Base-by-base conservation (phyloP, 2,329 filamentous ascomycete genomes). In the Arachnopeziza araneosa region DNA sequence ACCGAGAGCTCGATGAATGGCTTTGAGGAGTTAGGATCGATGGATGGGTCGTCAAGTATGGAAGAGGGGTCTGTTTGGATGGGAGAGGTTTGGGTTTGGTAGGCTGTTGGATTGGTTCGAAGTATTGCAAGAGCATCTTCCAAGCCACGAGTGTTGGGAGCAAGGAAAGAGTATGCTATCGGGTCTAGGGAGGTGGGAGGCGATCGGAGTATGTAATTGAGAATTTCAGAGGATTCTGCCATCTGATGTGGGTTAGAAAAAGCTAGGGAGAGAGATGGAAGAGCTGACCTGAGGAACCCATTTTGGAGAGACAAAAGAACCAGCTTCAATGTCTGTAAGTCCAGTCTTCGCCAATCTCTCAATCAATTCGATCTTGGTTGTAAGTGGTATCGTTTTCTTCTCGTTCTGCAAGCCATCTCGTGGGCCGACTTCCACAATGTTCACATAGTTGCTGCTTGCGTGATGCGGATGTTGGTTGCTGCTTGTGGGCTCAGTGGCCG, bases 381-480 rank as follows among this genome's bases (percentile, higher is more conserved):
- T 78, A 12, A 90, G 77, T 0, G 89, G 79, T 64, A 96, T 88
- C 26, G 79, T 79, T 64, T 79, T 83, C 75, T 89, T 89, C 77
- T 95, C 89, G 71, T 95, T 96, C 72, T 96, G 91, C 57, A 96
- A 76, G n/a, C 91, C 91, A 77, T 96, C 91, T 65, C 91, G 82
- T 36, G 91, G 90, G 9, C 90, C 90, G 63, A 96, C 91, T 77
- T 96, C 91, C 63, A 95, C 87, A 49, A 96, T 86, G 74, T 79
- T 81, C 62, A 85, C 80, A 19, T 65, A 67, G 58, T 73, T 71
- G 56, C 36, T 44, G 17, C 12, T 44, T 5, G 36, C 36, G 36
- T 44, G 36, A 44, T 44, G 36, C 4, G 36, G 36, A 12, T 44
- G 36, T 14, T 44, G 36, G 36, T 44, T 3, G 36, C 12, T 44